A percentile compares a stretch with the other conserved stretches of the same genome.
These are phyloP conservation scores for Ligustrum vulgare DNA, from an alignment of 257 asterid species.

Conservation along the genomic window DNA sequence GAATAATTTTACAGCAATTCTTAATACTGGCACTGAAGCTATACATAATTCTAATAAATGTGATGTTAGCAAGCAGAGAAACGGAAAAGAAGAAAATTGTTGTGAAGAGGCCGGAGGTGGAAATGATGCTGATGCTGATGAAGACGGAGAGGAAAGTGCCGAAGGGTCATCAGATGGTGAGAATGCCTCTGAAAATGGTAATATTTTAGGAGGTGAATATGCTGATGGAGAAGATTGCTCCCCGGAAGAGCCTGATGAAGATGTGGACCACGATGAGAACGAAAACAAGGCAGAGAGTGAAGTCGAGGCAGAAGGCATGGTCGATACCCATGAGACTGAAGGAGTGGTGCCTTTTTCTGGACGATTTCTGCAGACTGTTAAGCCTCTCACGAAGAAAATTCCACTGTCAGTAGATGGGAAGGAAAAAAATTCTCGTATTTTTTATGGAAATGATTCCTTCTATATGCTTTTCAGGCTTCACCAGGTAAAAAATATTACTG, in stretches of 20 bases:
- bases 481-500: constrained; percentile 47
- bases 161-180: constrained; percentile 71
- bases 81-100: constrained; percentile 32
- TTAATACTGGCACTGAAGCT: constrained; percentile 30
- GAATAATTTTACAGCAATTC: constrained; percentile 36
- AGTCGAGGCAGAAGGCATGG: constrained; percentile 64
- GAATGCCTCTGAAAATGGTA: constrained; percentile 68
- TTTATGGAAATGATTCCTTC: constrained; percentile 85
- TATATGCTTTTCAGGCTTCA: constrained; percentile 88
- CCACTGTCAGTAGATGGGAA: constrained; percentile 41
- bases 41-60: constrained; percentile 33
- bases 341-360: constrained; percentile 47
- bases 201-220: constrained; percentile 71
- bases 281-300: constrained; percentile 74
- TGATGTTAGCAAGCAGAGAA: constrained; percentile 33
- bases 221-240: constrained; percentile 75
- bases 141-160: constrained; percentile 67
- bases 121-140: constrained; percentile 52
- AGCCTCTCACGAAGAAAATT: constrained; percentile 59
- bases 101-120: constrained; percentile 41
- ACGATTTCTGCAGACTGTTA: constrained; percentile 45
- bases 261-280: constrained; percentile 54
- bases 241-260: constrained; percentile 64
- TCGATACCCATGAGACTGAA: constrained; percentile 57
- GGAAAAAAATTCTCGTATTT: constrained; percentile 46